phyloP scores from a whole-genome alignment of 495 filamentous ascomycete genomes.

The Hypoxylon lenormandii region DNA sequence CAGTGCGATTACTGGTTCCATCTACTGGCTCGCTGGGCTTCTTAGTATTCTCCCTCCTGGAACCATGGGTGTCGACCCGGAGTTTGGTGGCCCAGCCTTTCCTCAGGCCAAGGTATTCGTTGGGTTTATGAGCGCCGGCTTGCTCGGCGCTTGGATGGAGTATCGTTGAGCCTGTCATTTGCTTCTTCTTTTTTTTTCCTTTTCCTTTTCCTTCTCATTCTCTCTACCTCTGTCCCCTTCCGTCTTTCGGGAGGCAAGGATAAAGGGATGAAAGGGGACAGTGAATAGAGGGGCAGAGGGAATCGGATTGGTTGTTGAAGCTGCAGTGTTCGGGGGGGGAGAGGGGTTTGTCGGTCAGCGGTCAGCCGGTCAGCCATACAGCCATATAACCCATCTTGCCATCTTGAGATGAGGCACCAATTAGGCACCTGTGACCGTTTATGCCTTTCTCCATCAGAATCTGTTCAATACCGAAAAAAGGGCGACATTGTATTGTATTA shows the following conservation, averaged over 20 bases:
- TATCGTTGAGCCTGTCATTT: constrained; percentile 3
- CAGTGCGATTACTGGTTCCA: constrained; percentile 59
- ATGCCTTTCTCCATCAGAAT: too few relatives aligned
- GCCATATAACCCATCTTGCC: too few relatives aligned
- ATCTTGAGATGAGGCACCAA: too few relatives aligned
- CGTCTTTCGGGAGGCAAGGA: too few relatives aligned
- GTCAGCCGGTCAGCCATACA: too few relatives aligned
- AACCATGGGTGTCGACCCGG: constrained; percentile 64
- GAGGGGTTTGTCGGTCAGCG: too few relatives aligned
- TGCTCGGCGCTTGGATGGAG: constrained; percentile 55
- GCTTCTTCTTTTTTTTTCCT: neutral
- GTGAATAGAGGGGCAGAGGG: neutral
- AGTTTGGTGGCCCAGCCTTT: constrained; percentile 64
- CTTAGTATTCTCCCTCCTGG: constrained; percentile 63
- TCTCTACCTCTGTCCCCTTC: too few relatives aligned
- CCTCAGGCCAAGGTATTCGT: constrained; percentile 61
- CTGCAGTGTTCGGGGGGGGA: neutral
- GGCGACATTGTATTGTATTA: too few relatives aligned
- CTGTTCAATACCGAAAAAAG: too few relatives aligned
- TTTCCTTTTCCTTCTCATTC: neutral
- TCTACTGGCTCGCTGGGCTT: constrained; percentile 66
- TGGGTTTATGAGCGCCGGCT: constrained; percentile 36
- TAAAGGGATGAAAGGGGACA: neutral
- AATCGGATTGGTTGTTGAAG: neutral
- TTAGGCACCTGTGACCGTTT: too few relatives aligned